A percentile compares a stretch with the other conserved stretches of the same genome.
These are phyloP conservation scores for Dictyophora rubrovolvata DNA, from an alignment of 768 basidiomycete genomes.

Conservation along the genomic window DNA sequence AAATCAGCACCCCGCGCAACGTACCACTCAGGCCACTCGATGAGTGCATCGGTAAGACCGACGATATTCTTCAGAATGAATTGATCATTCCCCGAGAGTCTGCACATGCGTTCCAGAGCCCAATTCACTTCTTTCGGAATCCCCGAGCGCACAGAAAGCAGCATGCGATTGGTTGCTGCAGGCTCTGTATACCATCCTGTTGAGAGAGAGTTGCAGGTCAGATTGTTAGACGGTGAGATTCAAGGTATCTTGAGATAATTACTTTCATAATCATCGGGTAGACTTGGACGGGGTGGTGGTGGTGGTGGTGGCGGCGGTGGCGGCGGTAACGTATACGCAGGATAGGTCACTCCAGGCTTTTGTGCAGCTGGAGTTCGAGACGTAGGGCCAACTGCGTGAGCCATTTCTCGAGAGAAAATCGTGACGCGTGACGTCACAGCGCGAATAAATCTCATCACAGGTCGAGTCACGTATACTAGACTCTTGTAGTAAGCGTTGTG, in stretches of 20 bases:
- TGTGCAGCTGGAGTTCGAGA: background rate
- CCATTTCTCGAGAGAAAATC: background rate
- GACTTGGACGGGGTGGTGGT: background rate
- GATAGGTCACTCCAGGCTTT: background rate
- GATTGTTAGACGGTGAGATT: background rate
- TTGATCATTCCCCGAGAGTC: constrained; percentile 68
- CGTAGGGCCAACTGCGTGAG: background rate
- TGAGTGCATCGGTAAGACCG: constrained; percentile 72
- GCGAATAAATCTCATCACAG: background rate
- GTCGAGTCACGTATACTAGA: background rate
- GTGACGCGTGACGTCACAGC: background rate
- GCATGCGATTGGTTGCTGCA: constrained; percentile 73
- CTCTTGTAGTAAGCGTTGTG: too few relatives aligned
- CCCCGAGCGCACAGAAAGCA: constrained; percentile 79
- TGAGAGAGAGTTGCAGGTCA: background rate
- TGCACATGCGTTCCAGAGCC: constrained; percentile 80
- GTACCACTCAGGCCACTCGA: constrained; percentile 87
- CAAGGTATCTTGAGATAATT: background rate
- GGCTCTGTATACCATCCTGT: constrained; percentile 83
- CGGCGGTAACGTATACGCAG: background rate
- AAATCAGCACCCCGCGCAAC: constrained; percentile 47
- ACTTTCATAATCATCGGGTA: constrained; percentile 10
- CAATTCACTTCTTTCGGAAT: constrained; percentile 77
- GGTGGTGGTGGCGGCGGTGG: background rate
- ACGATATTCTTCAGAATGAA: constrained; percentile 65